Evolutionary conservation across 1,284 basidiomycete genomes (phyloP).

Genomic region (Coniferiporia sulphurascens): DNA sequence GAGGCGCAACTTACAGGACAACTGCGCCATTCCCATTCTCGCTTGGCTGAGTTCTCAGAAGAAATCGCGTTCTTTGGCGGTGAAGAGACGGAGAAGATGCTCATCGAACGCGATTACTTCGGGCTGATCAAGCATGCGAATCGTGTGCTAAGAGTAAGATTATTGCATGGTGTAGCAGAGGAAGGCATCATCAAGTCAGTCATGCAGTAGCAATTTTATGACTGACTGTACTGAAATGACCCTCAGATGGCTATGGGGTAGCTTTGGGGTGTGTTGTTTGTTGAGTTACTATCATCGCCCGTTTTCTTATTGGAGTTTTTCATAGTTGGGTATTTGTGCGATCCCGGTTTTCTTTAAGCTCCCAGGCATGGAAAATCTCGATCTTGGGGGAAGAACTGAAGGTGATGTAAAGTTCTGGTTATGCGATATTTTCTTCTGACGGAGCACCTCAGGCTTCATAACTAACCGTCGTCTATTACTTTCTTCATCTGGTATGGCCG

Average conservation of each 20-base stretch:
- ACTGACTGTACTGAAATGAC: background rate
- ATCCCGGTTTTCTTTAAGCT: conserved; percentile 91
- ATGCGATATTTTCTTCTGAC: background rate
- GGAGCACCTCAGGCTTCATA: conserved; percentile 65
- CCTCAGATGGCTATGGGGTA: conserved; percentile 81
- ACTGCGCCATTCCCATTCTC: conserved; percentile 88
- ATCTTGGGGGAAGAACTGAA: conserved; percentile 84
- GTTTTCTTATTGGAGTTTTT: background rate
- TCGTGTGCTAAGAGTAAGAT: conserved; percentile 72
- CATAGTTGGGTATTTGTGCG: conserved; percentile 82
- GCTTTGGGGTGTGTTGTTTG: conserved; percentile 65
- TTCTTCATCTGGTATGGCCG: conserved; percentile 59
- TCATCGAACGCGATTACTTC: conserved; percentile 90
- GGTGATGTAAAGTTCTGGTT: conserved; percentile 37
- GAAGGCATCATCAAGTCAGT: conserved; percentile 90
- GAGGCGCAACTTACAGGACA: conserved; percentile 86
- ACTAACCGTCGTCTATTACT: conserved; percentile 90
- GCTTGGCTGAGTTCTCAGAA: conserved; percentile 91
- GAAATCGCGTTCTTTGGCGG: conserved; percentile 94
- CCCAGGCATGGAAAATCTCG: conserved; percentile 63
- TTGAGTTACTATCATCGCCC: background rate
- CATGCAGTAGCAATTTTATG: background rate
- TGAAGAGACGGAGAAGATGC: conserved; percentile 87
- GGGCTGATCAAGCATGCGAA: conserved; percentile 87
- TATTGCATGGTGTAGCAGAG: conserved; percentile 90